phyloP scores from a whole-genome alignment of 2,329 filamentous ascomycete genomes.

The Blastomyces emzantsi region DNA sequence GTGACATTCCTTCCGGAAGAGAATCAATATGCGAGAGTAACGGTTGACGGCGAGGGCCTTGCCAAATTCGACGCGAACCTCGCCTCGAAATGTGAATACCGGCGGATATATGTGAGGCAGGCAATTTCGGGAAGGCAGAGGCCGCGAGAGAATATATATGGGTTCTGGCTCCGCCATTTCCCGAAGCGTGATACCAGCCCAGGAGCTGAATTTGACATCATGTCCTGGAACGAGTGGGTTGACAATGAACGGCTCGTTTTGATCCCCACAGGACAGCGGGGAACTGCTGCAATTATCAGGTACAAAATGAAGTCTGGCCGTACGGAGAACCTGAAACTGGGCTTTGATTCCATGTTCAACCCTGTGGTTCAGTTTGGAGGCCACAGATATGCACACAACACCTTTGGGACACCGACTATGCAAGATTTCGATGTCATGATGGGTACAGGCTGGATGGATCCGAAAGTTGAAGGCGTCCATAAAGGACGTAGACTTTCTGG shows the following conservation, averaged over 20 bases:
- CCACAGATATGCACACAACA: conserved; percentile 3
- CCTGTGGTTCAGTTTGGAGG: conserved; percentile 11
- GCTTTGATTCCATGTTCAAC: conserved; percentile 12
- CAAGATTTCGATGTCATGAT: conserved; percentile 9
- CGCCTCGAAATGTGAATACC: conserved; percentile 6
- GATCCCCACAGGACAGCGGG: conserved; percentile 6
- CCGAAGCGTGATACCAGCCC: conserved; percentile 1
- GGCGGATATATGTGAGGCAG: conserved; percentile 8
- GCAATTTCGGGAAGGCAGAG: background rate
- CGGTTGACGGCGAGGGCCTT: conserved; percentile 2
- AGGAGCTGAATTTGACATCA: conserved; percentile 7
- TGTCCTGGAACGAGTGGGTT: conserved; percentile 8
- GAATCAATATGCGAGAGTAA: conserved; percentile 8
- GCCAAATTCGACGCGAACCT: background rate
- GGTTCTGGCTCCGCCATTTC: conserved; percentile 9
- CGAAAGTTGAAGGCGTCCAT: conserved; percentile 4
- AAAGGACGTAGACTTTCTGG: conserved; percentile 1
- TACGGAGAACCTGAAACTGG: conserved; percentile 7
- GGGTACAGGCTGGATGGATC: conserved; percentile 9
- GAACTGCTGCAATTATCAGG: conserved; percentile 9
- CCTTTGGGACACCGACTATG: conserved; percentile 6
- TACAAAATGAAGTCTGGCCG: conserved; percentile 2
- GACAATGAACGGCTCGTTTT: conserved; percentile 2
- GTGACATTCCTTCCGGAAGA: conserved; percentile 8
- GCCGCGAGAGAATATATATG: background rate